Evolutionary conservation across 2,329 filamentous ascomycete genomes (phyloP), one percentile per base, ranked within the genome.

Genomic region (Monilinia polystroma): DNA sequence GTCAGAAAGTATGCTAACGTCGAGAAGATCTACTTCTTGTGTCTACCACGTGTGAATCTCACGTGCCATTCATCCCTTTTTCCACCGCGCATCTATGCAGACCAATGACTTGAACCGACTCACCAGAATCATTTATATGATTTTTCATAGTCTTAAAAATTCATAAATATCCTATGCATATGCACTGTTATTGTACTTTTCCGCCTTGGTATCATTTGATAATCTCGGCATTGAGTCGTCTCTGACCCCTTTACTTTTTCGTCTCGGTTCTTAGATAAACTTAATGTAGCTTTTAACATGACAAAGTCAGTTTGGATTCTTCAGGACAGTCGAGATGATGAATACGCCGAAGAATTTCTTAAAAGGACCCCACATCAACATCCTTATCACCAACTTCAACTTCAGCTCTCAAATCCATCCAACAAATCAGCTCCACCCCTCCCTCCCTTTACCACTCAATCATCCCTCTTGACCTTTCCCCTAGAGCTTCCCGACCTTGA

Each of bases 401-500:
- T 6, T 14, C n/a, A 51, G 11, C 2, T 1, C 32, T 35, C 32
- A 35, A 35, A 35, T 12, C 29, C 45, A 47, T 4, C 29, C 29
- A 41, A 20, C 58, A n/a, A n/a, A 3, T 12, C 32, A 38, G 20
- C 49, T 14, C 45, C 38, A 35, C 32, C 54, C 59, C 38, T 14
- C 41, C 18, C 41, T 5, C 12, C 12, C 41, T 43, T 16, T 10
- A 4, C 41, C 41, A 18, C 63, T 73, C 69, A 80, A 68, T 78
- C 76, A 55, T 78, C 76, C 70, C 79, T 70, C 69, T 78, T 79
- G 64, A 76, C 70, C 54, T 76, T 76, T 12, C 74, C 77, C 70
- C 73, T 74, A 38, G 75, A 77, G 45, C 79, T 77, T 54, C 78
- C 78, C 14, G 77, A 72, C 62, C 80, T 77, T 6, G 78, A 75